Conservation (phyloP, 2,329 filamentous ascomycete species). For the Cordyceps javanica region DNA sequence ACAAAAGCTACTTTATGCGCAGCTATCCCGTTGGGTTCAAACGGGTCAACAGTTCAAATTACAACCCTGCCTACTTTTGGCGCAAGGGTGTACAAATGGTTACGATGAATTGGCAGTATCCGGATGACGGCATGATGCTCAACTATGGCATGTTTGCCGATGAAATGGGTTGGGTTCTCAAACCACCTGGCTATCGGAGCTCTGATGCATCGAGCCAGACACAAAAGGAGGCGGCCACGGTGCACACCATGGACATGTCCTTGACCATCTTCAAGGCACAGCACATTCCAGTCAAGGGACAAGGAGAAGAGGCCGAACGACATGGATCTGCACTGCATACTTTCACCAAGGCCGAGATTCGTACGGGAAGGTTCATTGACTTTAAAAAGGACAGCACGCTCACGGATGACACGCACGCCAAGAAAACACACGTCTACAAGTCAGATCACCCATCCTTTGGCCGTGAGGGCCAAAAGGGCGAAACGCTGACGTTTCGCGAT, state of each 20-base stretch:
- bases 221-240: conserved; percentile 40
- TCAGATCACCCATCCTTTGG: conserved; percentile 61
- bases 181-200: conserved; percentile 67
- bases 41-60: conserved; percentile 85
- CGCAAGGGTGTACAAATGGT: conserved; percentile 95
- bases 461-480: conserved; percentile 38
- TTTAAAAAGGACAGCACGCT: conserved; percentile 22
- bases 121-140: conserved; percentile 90
- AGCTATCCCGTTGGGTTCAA: conserved; percentile 73
- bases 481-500: conserved; percentile 52
- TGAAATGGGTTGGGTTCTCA: conserved; percentile 77
- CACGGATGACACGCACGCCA: conserved; percentile 53
- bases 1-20: conserved; percentile 80
- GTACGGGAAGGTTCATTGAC: conserved; percentile 58
- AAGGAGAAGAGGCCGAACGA: conserved; percentile 23
- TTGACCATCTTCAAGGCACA: conserved; percentile 75
- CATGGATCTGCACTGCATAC: conserved; percentile 50
- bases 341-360: conserved; percentile 72
- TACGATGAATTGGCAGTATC: conserved; percentile 94
- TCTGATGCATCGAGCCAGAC: conserved; percentile 32
- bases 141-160: conserved; percentile 97
- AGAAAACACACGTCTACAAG: conserved; percentile 47
- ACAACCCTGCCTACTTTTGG: conserved; percentile 89
- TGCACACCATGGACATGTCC: conserved; percentile 56
- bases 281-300: conserved; percentile 43